Evolutionary conservation across 106 monocot species (phyloP).

Genomic region (Dioscorea alata): DNA sequence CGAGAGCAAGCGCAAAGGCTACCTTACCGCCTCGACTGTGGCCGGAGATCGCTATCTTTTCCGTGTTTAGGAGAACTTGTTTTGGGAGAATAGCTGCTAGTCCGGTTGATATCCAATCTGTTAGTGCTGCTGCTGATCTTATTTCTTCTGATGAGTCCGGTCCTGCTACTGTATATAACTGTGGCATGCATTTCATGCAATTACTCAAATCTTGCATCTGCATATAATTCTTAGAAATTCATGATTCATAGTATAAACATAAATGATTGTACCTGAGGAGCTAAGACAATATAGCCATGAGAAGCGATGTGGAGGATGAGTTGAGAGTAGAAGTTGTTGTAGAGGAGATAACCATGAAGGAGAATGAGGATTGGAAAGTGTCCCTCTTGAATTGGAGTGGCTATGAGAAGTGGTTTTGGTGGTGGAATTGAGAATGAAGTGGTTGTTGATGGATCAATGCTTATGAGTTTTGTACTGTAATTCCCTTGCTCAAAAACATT

Average conservation of each 20-base stretch:
- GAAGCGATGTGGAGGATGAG: constrained; percentile 71
- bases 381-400: constrained; percentile 47
- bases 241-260: background rate
- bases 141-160: constrained; percentile 63
- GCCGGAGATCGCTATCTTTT: constrained; percentile 45
- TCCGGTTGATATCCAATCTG: constrained; percentile 48
- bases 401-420: constrained; percentile 63
- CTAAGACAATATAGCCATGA: constrained; percentile 81
- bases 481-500: constrained; percentile 44
- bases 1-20: constrained; percentile 56
- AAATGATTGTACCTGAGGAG: constrained; percentile 53
- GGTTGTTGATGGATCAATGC: constrained; percentile 9
- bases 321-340: constrained; percentile 86
- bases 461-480: constrained; percentile 28
- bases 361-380: constrained; percentile 67
- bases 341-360: constrained; percentile 75
- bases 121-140: constrained; percentile 29
- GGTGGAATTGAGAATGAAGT: constrained; percentile 9
- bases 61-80: constrained; percentile 20
- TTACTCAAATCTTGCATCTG: background rate
- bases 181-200: background rate
- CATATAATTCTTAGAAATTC: too few species aligned
- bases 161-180: constrained; percentile 60
- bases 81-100: constrained; percentile 29
- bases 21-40: constrained; percentile 89